phyloP scores from a whole-genome alignment of 305 asterid genomes.

The Rubia balearica region DNA sequence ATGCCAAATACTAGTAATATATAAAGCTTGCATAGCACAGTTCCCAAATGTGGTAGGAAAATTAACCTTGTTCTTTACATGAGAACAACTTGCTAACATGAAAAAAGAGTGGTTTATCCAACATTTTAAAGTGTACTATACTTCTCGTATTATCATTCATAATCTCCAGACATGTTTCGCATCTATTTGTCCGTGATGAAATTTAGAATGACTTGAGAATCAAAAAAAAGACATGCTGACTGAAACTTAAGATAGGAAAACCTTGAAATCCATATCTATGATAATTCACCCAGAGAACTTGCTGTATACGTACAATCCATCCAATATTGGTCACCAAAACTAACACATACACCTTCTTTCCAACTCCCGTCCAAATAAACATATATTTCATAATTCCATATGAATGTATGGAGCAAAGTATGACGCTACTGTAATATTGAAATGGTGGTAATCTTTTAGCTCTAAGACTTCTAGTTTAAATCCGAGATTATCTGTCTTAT shows the following conservation, averaged over 20 bases:
- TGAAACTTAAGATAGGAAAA: neutral
- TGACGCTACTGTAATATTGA: neutral
- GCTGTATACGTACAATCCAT: neutral
- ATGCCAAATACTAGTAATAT: neutral
- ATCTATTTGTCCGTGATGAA: neutral
- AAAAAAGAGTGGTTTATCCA: neutral
- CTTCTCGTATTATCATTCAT: neutral
- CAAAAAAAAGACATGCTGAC: neutral
- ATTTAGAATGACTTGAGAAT: neutral
- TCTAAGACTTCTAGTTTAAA: neutral
- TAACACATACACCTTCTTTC: neutral
- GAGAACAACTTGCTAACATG: neutral
- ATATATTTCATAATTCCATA: neutral
- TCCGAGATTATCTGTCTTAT: neutral
- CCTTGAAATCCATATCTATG: neutral
- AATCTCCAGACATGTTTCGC: neutral
- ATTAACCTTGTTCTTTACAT: neutral
- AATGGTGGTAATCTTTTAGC: conserved; percentile 3
- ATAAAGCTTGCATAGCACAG: neutral
- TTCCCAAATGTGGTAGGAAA: neutral
- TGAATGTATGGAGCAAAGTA: neutral
- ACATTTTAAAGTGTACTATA: neutral
- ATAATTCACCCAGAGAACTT: neutral
- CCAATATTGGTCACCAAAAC: neutral
- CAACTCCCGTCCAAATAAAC: neutral